These are phyloP conservation scores for Lenwebbia sp. DNA, from an alignment of 345 rosid genomes.

Conservation along the genomic window DNA sequence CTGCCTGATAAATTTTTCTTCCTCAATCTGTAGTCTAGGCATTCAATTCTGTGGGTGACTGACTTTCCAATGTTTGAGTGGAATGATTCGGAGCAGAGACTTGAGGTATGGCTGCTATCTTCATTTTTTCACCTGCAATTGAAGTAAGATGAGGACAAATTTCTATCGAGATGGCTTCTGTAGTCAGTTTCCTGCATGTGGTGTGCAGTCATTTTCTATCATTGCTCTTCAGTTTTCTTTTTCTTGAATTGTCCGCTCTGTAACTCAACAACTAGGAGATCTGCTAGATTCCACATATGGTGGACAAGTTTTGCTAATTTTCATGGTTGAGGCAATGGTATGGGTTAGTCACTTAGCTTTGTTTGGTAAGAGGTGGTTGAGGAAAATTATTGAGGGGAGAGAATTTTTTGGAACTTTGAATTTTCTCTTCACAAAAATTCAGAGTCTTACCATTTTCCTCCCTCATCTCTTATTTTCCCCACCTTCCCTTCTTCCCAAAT, in stretches of 20 bases:
- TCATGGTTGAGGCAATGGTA: neutral
- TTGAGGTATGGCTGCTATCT: constrained; percentile 52
- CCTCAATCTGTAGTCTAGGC: constrained; percentile 45
- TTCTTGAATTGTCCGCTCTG: neutral
- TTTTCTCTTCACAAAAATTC: neutral
- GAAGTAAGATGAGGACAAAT: neutral
- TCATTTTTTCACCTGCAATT: neutral
- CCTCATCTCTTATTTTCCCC: neutral
- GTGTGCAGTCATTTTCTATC: neutral
- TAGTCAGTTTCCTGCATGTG: neutral
- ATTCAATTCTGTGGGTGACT: constrained; percentile 90
- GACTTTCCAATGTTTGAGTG: constrained; percentile 98
- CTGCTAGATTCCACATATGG: neutral
- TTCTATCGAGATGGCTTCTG: neutral
- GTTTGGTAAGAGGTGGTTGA: neutral
- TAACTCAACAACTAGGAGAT: neutral
- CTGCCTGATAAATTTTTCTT: neutral
- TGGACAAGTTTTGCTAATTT: neutral
- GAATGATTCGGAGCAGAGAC: constrained; percentile 79
- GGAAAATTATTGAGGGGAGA: neutral
- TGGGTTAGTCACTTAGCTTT: neutral
- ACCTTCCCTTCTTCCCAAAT: neutral
- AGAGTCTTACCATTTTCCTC: neutral
- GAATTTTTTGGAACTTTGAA: neutral
- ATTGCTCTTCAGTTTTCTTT: neutral